Evolutionary conservation across 371 early-diverging fungal genomes (phyloP).

Genomic region (Catenaria anguillulae): DNA sequence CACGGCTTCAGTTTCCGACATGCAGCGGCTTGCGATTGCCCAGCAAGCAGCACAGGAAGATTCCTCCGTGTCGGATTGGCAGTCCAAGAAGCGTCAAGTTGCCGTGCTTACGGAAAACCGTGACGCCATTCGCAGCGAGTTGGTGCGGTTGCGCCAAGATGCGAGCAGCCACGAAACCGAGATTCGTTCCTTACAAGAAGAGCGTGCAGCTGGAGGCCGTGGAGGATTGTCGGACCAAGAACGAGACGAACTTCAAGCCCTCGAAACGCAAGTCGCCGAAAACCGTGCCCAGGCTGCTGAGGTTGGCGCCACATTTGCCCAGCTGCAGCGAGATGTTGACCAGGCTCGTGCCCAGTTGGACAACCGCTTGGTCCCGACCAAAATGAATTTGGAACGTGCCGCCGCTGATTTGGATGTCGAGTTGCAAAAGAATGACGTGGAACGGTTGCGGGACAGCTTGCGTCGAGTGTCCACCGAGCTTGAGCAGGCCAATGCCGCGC

Average conservation of each 20-base stretch:
- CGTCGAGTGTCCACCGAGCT: neutral
- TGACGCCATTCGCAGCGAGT: too few relatives aligned
- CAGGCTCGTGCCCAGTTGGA: slow-evolving; percentile 11
- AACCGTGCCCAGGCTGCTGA: slow-evolving; percentile 20
- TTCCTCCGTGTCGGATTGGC: slow-evolving; percentile 11
- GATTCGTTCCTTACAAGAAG: slow-evolving; percentile 30
- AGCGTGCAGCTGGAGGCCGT: neutral
- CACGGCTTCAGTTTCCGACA: slow-evolving; percentile 20
- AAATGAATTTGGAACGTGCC: slow-evolving; percentile 11
- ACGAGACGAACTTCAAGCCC: slow-evolving; percentile 34
- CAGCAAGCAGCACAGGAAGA: slow-evolving; percentile 12
- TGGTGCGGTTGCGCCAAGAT: slow-evolving; percentile 27
- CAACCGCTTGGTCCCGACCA: slow-evolving; percentile 12
- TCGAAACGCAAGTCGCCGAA: slow-evolving; percentile 27
- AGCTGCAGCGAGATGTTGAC: too few relatives aligned
- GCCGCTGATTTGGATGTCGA: slow-evolving; percentile 12
- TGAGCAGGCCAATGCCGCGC: neutral
- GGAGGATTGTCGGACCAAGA: slow-evolving; percentile 15
- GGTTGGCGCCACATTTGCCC: too few relatives aligned
- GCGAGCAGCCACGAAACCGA: slow-evolving; percentile 33
- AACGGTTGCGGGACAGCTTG: neutral
- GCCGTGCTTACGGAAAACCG: too few relatives aligned
- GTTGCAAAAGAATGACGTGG: neutral
- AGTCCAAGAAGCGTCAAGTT: too few relatives aligned
- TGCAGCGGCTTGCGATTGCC: slow-evolving; percentile 16